Evolutionary conservation across 2,329 filamentous ascomycete species (phyloP).

Genomic region (Microdochium paspali): DNA sequence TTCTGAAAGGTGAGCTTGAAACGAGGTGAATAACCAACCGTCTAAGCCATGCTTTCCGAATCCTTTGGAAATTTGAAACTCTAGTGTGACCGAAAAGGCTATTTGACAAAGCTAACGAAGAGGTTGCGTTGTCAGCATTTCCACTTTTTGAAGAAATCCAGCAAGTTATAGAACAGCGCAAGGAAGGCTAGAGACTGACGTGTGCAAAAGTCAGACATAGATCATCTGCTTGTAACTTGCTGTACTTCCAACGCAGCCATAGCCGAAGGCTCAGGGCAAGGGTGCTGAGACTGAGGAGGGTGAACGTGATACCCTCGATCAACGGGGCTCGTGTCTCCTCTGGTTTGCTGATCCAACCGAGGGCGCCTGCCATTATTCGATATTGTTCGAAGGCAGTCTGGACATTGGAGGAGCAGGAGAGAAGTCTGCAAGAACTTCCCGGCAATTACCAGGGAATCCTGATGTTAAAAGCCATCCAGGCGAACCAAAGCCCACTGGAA

Average conservation of each 20-base stretch:
- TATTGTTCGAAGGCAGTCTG: too few relatives aligned
- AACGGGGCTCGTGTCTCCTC: background rate
- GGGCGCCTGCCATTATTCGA: background rate
- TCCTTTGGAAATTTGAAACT: background rate
- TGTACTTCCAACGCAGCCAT: slow-evolving; percentile 6
- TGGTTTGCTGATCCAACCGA: background rate
- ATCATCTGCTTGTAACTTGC: slow-evolving; percentile 9
- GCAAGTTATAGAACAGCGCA: too few relatives aligned
- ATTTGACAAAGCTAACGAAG: background rate
- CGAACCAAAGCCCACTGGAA: too few relatives aligned
- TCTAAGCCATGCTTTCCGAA: background rate
- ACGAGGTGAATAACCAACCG: background rate
- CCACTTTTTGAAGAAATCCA: too few relatives aligned
- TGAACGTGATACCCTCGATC: slow-evolving; percentile 6
- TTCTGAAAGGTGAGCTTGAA: too few relatives aligned
- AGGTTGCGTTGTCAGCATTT: too few relatives aligned
- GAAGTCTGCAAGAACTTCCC: too few relatives aligned
- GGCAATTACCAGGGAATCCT: too few relatives aligned
- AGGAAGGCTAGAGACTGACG: slow-evolving; percentile 6
- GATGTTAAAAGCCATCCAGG: too few relatives aligned
- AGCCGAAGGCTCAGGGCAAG: slow-evolving; percentile 9
- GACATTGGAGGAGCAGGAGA: too few relatives aligned
- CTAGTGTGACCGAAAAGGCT: background rate
- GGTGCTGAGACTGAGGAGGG: slow-evolving; percentile 7
- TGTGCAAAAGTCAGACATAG: slow-evolving; percentile 9